Base-by-base conservation (phyloP, 2,329 filamentous ascomycete genomes). In the Curvularia verruculosa region DNA sequence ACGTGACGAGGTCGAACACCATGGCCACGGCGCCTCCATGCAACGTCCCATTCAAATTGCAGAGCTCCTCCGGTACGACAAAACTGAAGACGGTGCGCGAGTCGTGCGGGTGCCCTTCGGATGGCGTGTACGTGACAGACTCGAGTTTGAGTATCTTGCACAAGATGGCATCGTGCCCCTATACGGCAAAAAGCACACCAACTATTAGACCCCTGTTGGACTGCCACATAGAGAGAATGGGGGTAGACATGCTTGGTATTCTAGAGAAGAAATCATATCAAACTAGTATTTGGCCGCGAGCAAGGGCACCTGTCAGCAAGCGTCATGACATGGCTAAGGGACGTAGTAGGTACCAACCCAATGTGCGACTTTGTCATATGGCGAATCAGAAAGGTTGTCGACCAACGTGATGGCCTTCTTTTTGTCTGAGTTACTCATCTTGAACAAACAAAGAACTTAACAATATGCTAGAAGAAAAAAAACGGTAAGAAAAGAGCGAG, bases 1-100 rank as follows among this genome's bases (percentile, higher is more conserved):
- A 79, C 1, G 81, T 82, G 52, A 79, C 78, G 71, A 85, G 82
- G 64, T 87, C 85, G 57, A 84, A 84, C 41, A 85, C 81, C 5
- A 83, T 72, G 0, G 81, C 80, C 2, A 82, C 82, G 2, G 82
- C 82, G 6, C 83, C 83, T 19, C 83, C 83, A 64, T 85, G 83
- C 60, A 85, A 76, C 29, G 80, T 81, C 1, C 77, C 77, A 29
- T 76, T 74, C 43, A 52, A 37, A 12, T 66, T 85, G 58, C 78
- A 77, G 50, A 84, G 79, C 45, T 71, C 68, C 10, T 67, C 64
- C 9, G 79, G 75, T 15, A 84, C 79, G 3, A 64, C 71, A 58
- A 85, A 76, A 21, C 74, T 76, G 65, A 80, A 83, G 4, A 77
- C 75, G 2, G 73, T 75, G 0, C 73, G 75, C 9, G 77, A 71